Base-by-base conservation (phyloP, 768 basidiomycete genomes). In the Agaricus sinodeliciosus region DNA sequence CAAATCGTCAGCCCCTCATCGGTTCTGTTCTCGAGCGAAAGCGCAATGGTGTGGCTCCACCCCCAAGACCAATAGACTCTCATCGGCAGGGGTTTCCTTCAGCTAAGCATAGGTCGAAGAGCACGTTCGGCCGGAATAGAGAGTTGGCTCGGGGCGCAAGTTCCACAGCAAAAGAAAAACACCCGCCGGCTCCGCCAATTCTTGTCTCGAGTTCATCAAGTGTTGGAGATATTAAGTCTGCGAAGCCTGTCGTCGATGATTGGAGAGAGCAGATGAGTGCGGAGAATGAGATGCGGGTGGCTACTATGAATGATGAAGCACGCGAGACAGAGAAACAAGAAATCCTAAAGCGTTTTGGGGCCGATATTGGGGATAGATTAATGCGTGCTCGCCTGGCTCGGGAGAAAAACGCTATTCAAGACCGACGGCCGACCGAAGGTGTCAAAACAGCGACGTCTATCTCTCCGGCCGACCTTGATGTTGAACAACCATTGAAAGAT, bases 301-400 rank as follows among this genome's bases (percentile, higher is more conserved):
- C 78, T 15, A 65, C 61, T 1, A 94, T 94, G 93, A 75, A 77
- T 2, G 77, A 79, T 9, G 80, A 81, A 13, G 87, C 94, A 63
- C 73, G 82, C 9, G 81, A 84, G 56, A 65, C 77, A 48, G 90
- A 87, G 64, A 72, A 73, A 41, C 68, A 68, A 47, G 80, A 90
- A 56, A 79, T 94, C 39, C 51, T 88, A 25, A 82, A 88, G 55
- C 76, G 79, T 42, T 84, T 94, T 62, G 92, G 91, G 0, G 69
- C 75, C 1, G 81, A 78, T 15, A 73, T 91, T 9, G 72, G 74
- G 2, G 82, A 84, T 42, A 65, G 90, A 3, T 58, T 94, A 62
- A 75, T 68, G 59, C 79, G 73, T 49, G 78, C 79, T 18, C 75
- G 72, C 56, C 68, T 73, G 47, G 74, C 76, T 73, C 64, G 78